These are phyloP conservation scores for Yamadazyma diddensiae DNA, from an alignment of 1,139 yeast species.

Conservation along the genomic window DNA sequence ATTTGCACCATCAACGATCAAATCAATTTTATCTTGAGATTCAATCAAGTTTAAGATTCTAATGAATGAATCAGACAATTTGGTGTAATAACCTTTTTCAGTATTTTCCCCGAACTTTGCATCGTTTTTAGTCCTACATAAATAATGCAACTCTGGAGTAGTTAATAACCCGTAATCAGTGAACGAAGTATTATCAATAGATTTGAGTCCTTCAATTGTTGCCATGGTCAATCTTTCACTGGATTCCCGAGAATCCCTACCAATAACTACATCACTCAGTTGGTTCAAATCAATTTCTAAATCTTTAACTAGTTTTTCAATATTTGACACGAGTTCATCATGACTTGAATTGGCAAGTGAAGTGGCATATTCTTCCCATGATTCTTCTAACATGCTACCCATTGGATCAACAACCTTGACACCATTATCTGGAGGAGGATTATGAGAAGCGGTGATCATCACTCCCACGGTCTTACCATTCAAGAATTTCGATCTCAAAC, in stretches of 20 bases:
- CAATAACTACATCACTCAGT: constrained; percentile 49
- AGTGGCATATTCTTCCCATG: constrained; percentile 87
- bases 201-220: constrained; percentile 64
- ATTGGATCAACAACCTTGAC: constrained; percentile 90
- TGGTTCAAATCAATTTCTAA: constrained; percentile 38
- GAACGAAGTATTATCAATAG: constrained; percentile 42
- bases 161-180: constrained; percentile 71
- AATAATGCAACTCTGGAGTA: constrained; percentile 92
- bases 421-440: constrained; percentile 95
- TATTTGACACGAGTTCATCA: constrained; percentile 26
- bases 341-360: constrained; percentile 68
- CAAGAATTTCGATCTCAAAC: constrained; percentile 70
- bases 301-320: constrained; percentile 26
- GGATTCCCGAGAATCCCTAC: constrained; percentile 74
- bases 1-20: constrained; percentile 85
- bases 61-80: constrained; percentile 47
- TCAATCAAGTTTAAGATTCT: constrained; percentile 26
- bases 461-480: constrained; percentile 75
- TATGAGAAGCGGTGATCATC: constrained; percentile 97
- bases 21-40: constrained; percentile 29
- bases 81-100: constrained; percentile 69
- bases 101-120: constrained; percentile 58
- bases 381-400: constrained; percentile 85
- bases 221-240: constrained; percentile 65
- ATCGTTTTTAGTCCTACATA: constrained; percentile 72